A percentile compares a stretch with the other conserved stretches of the same genome.
phyloP scores from a whole-genome alignment of 1,139 yeast genomes.

The Sugiyamaella neomexicana region DNA sequence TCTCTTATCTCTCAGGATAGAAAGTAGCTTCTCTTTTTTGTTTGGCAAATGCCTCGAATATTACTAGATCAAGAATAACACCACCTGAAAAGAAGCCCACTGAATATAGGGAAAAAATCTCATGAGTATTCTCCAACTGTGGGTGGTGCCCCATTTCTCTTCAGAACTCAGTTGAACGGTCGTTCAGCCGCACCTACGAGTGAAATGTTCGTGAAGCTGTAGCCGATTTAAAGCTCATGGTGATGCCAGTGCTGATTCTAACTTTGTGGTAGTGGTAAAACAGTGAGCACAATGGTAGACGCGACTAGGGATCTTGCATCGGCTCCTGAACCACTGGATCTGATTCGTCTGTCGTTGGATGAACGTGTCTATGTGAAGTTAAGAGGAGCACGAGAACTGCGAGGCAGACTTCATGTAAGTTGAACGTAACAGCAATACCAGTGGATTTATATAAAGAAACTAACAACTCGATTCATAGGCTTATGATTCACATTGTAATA shows the following conservation, averaged over 20 bases:
- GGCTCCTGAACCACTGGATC: slow-evolving; percentile 71
- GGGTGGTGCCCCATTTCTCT: no score
- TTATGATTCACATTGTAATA: slow-evolving; percentile 93
- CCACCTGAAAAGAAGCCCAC: no score
- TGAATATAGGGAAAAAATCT: no score
- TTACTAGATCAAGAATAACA: no score
- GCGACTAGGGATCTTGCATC: slow-evolving; percentile 6
- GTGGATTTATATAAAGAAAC: background rate
- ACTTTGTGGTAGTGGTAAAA: background rate
- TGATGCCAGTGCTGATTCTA: background rate
- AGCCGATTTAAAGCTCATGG: no score
- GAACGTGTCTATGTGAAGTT: slow-evolving; percentile 85
- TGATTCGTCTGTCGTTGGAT: slow-evolving; percentile 82
- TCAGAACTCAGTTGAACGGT: no score
- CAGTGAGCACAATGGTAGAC: slow-evolving; percentile 3
- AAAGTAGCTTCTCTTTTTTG: no score
- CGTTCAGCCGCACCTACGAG: background rate
- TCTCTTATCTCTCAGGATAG: no score
- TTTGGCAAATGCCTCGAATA: no score
- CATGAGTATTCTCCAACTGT: no score
- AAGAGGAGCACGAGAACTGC: slow-evolving; percentile 93
- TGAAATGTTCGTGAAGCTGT: background rate
- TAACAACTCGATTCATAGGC: slow-evolving; percentile 47
- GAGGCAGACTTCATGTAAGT: slow-evolving; percentile 76
- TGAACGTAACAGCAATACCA: background rate